Percentiles rank a stretch among this genome's conserved stretches.
phyloP scores from a whole-genome alignment of 768 basidiomycete species.

The Serendipita indica region DNA sequence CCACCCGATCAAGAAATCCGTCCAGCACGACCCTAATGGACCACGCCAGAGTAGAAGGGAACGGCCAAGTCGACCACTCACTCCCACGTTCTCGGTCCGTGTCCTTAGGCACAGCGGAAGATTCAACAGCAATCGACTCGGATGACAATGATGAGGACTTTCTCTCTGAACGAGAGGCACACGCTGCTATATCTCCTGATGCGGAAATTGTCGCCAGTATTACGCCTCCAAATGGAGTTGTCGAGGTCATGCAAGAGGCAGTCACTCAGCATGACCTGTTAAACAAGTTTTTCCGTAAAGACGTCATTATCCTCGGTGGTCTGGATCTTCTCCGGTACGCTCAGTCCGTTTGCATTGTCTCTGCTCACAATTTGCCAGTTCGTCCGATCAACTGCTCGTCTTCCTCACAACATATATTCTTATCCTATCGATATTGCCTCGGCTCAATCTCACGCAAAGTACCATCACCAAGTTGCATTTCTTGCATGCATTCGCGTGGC shows the following conservation, averaged over 20 bases:
- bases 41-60: background rate
- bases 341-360: slow-evolving; percentile 12
- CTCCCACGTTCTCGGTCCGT: background rate
- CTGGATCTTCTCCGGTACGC: slow-evolving; percentile 73
- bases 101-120: background rate
- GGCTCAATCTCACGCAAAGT: slow-evolving; percentile 32
- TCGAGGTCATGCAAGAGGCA: slow-evolving; percentile 17
- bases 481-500: slow-evolving; percentile 72
- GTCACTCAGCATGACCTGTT: slow-evolving; percentile 76
- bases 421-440: slow-evolving; percentile 39
- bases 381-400: slow-evolving; percentile 69
- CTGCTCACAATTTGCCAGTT: slow-evolving; percentile 32
- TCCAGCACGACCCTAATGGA: slow-evolving; percentile 10
- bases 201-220: background rate
- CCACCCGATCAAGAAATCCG: slow-evolving; percentile 13
- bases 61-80: background rate
- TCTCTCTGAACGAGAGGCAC: background rate
- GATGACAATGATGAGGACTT: background rate
- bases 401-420: slow-evolving; percentile 58
- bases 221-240: background rate
- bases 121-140: slow-evolving; percentile 12
- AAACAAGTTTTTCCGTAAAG: slow-evolving; percentile 80
- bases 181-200: background rate
- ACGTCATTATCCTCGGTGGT: slow-evolving; percentile 65
- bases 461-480: slow-evolving; percentile 54